Base-by-base conservation (phyloP, 2,329 filamentous ascomycete species). In the Talaromyces sp. region DNA sequence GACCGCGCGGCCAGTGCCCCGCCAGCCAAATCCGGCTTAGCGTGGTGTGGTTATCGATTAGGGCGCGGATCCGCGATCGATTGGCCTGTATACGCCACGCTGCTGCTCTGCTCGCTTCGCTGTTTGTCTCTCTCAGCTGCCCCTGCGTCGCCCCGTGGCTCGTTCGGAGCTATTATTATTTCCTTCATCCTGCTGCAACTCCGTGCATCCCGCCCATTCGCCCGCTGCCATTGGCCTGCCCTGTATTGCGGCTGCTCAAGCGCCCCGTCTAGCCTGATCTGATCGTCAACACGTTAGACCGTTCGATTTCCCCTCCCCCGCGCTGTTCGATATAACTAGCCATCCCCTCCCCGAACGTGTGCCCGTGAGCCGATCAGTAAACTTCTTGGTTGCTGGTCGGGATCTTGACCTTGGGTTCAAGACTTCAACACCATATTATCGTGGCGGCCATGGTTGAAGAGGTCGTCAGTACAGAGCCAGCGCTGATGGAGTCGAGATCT, bases 401-500 rank as follows among this genome's bases (percentile, higher is more conserved):
- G 33, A 25, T 53, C n/a, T 42, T 36, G 44, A 36, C 53, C 25
- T 30, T 53, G 57, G 28, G 19, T 25, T 49, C 28, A 33, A 9
- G 27, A 22, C 9, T 27, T n/a, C 13, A 53, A 30, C 11, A n/a
- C 49, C 25, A 53, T 53, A 53, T n/a, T 13, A 6, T 27, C 7
- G 49, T 47, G 25, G 27, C 17, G 6, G 30, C 11, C 49, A 53
- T 53, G 49, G 13, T 27, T 53, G 49, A 53, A 3, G 9, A 51
- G 25, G 49, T 13, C 15, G 62, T 56, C 49, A 59, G 42, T 28
- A 62, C 58, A 42, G 60, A 59, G 64, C 64, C 62, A 60, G 60
- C 63, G 59, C 64, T 64, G 60, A 64, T 63, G 63, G 55, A 60
- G 25, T 49, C 53, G 44, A 55, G 55, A 36, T 57, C 62, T 19